Evolutionary conservation across 495 filamentous ascomycete species (phyloP), one percentile per base, ranked within the genome.

Genomic region (Collariella sp.): DNA sequence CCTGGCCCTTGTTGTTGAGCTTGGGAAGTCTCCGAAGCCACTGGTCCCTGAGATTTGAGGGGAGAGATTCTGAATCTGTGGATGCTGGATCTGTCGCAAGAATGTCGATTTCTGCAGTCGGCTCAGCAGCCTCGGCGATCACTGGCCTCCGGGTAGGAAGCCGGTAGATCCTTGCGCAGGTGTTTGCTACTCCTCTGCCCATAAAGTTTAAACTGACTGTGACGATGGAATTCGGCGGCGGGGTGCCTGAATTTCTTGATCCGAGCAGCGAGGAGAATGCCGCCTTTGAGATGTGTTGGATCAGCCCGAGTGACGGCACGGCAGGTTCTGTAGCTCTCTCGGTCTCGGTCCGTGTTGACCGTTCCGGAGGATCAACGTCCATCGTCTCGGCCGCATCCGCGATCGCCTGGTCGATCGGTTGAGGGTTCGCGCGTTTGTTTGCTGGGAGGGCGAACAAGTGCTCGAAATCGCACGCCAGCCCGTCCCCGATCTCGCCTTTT

Each of bases 401-500:
- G 52, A 24, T 50, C 33, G 31, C 40, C 46, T 22, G 33, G 24
- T 58, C 52, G 19, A 52, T 41, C 22, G 60, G 53, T n/a, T 54
- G 44, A 5, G 83, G 34, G 7, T 48, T 47, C 19, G 39, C 9
- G 22, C 26, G 15, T 7, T 10, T 13, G 5, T 6, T 18, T 20
- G 42, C 56, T 13, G 48, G 39, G 20, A 72, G 59, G 0, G 65
- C 64, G 47, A 75, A 70, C 19, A 93, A 74, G 52, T 71, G 69
- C 57, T 88, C 85, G 79, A 89, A 97, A 63, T 96, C 91, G 72
- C 91, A 96, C 16, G 82, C 81, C 82, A 87, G 90, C 2, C 90
- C 90, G 47, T 76, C 67, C 2, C 93, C 93, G 38, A 95, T 65
- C 62, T 97, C 93, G 2, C 93, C 91, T 60, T 83, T 94, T 42